These are phyloP conservation scores for Phylloporus sp. DNA, from an alignment of 768 basidiomycete species.

Conservation along the genomic window DNA sequence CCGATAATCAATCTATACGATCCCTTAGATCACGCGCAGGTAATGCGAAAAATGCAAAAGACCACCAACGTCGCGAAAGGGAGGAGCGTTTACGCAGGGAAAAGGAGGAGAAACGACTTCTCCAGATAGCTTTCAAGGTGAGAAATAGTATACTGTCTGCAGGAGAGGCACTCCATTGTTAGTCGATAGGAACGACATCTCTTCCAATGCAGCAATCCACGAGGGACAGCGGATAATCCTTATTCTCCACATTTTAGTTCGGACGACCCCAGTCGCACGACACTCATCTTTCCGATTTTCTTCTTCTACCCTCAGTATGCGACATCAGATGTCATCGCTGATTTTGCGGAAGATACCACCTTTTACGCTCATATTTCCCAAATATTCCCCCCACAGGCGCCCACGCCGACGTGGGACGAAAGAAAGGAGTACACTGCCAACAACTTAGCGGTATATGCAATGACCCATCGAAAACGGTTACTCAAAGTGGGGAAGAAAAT, in stretches of 20 bases:
- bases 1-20: slow-evolving; percentile 52
- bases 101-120: slow-evolving; percentile 46
- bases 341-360: slow-evolving; percentile 81
- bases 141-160: slow-evolving; percentile 21
- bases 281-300: slow-evolving; percentile 81
- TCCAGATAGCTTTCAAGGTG: slow-evolving; percentile 66
- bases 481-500: slow-evolving; percentile 92
- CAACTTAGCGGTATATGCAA: slow-evolving; percentile 77
- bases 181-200: slow-evolving; percentile 67
- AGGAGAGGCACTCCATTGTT: slow-evolving; percentile 1
- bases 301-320: slow-evolving; percentile 90
- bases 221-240: slow-evolving; percentile 48
- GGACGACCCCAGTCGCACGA: slow-evolving; percentile 54
- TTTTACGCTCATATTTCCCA: slow-evolving; percentile 71
- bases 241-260: slow-evolving; percentile 64
- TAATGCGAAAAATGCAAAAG: slow-evolving; percentile 46
- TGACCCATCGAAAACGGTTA: slow-evolving; percentile 69
- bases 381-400: slow-evolving; percentile 78
- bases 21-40: slow-evolving; percentile 45
- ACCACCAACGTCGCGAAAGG: slow-evolving; percentile 48
- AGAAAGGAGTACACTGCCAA: slow-evolving; percentile 60
- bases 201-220: slow-evolving; percentile 49
- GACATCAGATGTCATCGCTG: slow-evolving; percentile 83
- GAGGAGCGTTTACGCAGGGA: slow-evolving; percentile 47
- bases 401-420: slow-evolving; percentile 73